These are phyloP conservation scores for Arthrobotrys conoides DNA, from an alignment of 2,329 filamentous ascomycete genomes.

Conservation along the genomic window DNA sequence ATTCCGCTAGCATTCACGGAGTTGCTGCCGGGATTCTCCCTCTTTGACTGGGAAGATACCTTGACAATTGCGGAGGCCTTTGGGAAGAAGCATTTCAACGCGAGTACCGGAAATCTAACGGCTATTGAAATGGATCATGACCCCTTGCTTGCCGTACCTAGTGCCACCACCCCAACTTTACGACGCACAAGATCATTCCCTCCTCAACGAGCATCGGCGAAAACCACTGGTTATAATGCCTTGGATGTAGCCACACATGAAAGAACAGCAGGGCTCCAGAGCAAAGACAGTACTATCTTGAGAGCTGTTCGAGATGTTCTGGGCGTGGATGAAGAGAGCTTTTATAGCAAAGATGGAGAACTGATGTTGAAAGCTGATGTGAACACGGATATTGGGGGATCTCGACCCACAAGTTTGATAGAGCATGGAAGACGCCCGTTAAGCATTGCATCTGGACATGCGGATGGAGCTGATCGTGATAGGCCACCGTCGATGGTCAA, in stretches of 20 bases:
- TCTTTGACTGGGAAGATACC: slow-evolving; percentile 64
- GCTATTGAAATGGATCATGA: slow-evolving; percentile 57
- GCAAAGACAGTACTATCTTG: slow-evolving; percentile 64
- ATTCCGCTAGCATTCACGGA: slow-evolving; percentile 64
- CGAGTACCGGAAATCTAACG: slow-evolving; percentile 55
- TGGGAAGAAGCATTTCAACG: slow-evolving; percentile 63
- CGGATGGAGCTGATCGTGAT: slow-evolving; percentile 41
- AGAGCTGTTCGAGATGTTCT: slow-evolving; percentile 64
- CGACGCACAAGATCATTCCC: slow-evolving; percentile 64
- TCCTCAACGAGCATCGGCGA: slow-evolving; percentile 62
- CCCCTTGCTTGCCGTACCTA: slow-evolving; percentile 33
- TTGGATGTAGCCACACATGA: slow-evolving; percentile 64
- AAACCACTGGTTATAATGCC: slow-evolving; percentile 64
- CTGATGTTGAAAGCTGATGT: slow-evolving; percentile 64
- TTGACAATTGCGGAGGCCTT: slow-evolving; percentile 64
- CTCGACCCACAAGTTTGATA: slow-evolving; percentile 64
- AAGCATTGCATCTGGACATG: slow-evolving; percentile 56
- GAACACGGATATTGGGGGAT: slow-evolving; percentile 57
- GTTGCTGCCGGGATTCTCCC: slow-evolving; percentile 63
- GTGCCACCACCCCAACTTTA: slow-evolving; percentile 55
- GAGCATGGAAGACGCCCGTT: slow-evolving; percentile 61
- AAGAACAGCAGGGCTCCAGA: slow-evolving; percentile 64
- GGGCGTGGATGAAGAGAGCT: slow-evolving; percentile 64
- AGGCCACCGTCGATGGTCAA: slow-evolving; percentile 59
- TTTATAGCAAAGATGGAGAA: slow-evolving; percentile 65